These are phyloP conservation scores for Colletotrichum tropicale DNA, from an alignment of 2,329 filamentous ascomycete genomes.

Conservation along the genomic window DNA sequence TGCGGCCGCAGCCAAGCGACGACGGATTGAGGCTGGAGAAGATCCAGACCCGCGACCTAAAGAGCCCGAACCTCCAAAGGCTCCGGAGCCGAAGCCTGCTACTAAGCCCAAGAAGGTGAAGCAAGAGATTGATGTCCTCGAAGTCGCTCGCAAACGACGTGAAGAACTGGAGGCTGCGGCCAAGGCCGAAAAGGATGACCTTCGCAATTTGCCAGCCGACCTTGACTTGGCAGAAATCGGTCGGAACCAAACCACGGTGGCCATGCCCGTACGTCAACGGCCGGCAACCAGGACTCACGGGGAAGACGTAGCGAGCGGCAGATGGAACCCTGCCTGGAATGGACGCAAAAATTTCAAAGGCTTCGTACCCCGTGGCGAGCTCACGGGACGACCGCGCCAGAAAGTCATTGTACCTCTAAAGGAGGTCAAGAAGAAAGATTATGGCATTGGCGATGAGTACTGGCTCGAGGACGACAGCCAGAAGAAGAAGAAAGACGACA, in stretches of 20 bases:
- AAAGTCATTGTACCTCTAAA: conserved; percentile 73
- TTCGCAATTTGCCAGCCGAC: conserved; percentile 59
- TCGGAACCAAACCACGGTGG: conserved; percentile 76
- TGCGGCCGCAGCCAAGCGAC: conserved; percentile 79
- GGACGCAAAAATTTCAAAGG: conserved; percentile 96
- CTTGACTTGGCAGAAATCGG: conserved; percentile 77
- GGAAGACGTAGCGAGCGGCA: conserved; percentile 55
- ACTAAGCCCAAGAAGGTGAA: conserved; percentile 52
- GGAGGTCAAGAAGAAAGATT: conserved; percentile 72
- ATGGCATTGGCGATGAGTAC: conserved; percentile 77
- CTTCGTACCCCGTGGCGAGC: conserved; percentile 69
- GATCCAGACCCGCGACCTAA: conserved; percentile 43
- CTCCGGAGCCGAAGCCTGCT: conserved; percentile 25
- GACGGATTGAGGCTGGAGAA: conserved; percentile 66
- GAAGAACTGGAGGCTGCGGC: conserved; percentile 71
- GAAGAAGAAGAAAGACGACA: conserved; percentile 31
- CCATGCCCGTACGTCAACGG: conserved; percentile 66
- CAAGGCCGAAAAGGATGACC: conserved; percentile 57
- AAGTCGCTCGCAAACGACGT: conserved; percentile 64
- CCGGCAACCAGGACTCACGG: conserved; percentile 45
- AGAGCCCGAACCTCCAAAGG: conserved; percentile 27
- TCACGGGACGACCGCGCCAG: conserved; percentile 42
- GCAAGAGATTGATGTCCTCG: conserved; percentile 71
- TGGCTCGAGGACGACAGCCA: conserved; percentile 66
- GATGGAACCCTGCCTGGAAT: conserved; percentile 92